A percentile compares a stretch with the other conserved stretches of the same genome.
Evolutionary conservation across 2,329 filamentous ascomycete species (phyloP).

Genomic region (Emmonsiellopsis sp.): DNA sequence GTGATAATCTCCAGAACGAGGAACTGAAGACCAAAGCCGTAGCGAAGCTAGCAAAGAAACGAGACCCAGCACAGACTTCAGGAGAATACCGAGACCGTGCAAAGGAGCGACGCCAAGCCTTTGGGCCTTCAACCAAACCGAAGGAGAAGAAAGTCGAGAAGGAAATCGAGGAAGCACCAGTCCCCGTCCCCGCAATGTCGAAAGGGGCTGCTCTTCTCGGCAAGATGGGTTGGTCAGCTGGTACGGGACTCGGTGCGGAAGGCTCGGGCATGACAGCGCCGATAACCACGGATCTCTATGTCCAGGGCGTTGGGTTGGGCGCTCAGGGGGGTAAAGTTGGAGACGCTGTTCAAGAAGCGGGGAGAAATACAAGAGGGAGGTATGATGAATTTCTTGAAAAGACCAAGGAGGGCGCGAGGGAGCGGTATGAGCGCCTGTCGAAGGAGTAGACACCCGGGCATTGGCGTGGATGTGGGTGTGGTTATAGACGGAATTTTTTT

Average conservation of each 20-base stretch:
- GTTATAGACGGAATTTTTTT: neutral
- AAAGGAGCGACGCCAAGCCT: slow-evolving; percentile 35
- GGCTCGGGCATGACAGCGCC: slow-evolving; percentile 39
- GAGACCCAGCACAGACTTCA: slow-evolving; percentile 19
- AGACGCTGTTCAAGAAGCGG: slow-evolving; percentile 39
- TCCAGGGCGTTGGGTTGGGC: slow-evolving; percentile 40
- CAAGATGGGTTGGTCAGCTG: slow-evolving; percentile 43
- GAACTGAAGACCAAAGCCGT: slow-evolving; percentile 33
- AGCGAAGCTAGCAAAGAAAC: slow-evolving; percentile 35
- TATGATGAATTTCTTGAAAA: slow-evolving; percentile 41
- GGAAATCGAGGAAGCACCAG: slow-evolving; percentile 16
- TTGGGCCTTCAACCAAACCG: slow-evolving; percentile 24
- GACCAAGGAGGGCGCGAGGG: slow-evolving; percentile 37
- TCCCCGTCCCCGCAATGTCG: slow-evolving; percentile 24
- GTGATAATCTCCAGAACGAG: slow-evolving; percentile 44
- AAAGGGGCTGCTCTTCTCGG: slow-evolving; percentile 42
- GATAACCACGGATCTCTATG: slow-evolving; percentile 40
- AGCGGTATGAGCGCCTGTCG: slow-evolving; percentile 37
- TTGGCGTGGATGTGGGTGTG: neutral
- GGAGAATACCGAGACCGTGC: slow-evolving; percentile 40
- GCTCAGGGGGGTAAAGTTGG: slow-evolving; percentile 41
- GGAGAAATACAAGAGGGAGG: slow-evolving; percentile 37
- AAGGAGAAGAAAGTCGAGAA: slow-evolving; percentile 27
- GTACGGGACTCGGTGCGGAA: slow-evolving; percentile 38
- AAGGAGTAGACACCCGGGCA: slow-evolving; percentile 1